Evolutionary conservation across 805 yeast genomes (phyloP).

Genomic region (Candida oleophila): DNA sequence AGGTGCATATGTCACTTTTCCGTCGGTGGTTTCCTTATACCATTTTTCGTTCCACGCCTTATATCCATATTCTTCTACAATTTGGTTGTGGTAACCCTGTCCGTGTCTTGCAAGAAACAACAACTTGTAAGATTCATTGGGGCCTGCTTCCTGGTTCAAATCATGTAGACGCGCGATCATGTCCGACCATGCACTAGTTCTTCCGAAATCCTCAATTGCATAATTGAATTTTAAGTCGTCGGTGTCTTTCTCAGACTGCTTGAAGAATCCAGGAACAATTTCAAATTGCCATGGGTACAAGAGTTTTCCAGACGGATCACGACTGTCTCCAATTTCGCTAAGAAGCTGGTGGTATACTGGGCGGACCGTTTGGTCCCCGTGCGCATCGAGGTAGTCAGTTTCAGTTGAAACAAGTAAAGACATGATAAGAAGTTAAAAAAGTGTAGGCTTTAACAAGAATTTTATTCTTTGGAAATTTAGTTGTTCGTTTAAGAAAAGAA

Average conservation of each 20-base stretch:
- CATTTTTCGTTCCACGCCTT: slow-evolving; percentile 47
- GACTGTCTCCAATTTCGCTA: background rate
- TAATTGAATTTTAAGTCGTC: slow-evolving; percentile 43
- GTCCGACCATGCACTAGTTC: slow-evolving; percentile 33
- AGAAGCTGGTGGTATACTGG: slow-evolving; percentile 7
- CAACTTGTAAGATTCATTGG: slow-evolving; percentile 40
- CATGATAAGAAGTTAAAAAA: no score
- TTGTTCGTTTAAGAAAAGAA: no score
- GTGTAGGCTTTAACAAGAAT: no score
- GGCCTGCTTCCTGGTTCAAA: slow-evolving; percentile 30
- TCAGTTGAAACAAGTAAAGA: slow-evolving; percentile 24
- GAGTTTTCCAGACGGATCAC: background rate
- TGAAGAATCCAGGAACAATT: slow-evolving; percentile 41
- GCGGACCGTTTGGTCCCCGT: slow-evolving; percentile 12
- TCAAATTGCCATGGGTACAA: slow-evolving; percentile 33
- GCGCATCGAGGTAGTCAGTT: slow-evolving; percentile 26
- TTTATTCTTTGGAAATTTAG: no score
- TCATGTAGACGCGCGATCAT: slow-evolving; percentile 25
- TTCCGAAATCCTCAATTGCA: slow-evolving; percentile 44
- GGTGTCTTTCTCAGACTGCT: slow-evolving; percentile 41
- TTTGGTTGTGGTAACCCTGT: slow-evolving; percentile 52
- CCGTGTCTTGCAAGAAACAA: slow-evolving; percentile 53
- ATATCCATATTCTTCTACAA: slow-evolving; percentile 45
- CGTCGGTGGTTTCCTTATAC: slow-evolving; percentile 45
- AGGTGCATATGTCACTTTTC: slow-evolving; percentile 48